Evolutionary conservation across 768 basidiomycete species (phyloP), one percentile per base, ranked within the genome.

Genomic region (Mycena filopes): DNA sequence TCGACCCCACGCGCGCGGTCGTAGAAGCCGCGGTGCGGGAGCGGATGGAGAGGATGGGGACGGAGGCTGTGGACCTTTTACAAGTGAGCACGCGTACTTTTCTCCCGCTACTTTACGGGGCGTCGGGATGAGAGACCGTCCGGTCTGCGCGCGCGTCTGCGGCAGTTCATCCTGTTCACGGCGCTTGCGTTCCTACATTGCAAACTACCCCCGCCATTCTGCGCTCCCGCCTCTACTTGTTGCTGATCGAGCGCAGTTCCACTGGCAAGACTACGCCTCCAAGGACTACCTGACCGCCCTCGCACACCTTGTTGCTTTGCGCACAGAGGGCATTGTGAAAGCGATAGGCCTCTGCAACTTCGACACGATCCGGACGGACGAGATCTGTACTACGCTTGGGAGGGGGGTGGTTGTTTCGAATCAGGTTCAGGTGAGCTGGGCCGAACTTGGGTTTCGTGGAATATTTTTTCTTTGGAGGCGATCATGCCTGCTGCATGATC

Each of bases 341-440:
- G 83, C 88, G 11, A 82, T 95, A 28, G 93, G 93, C 3, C 79
- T 95, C 46, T 91, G 90, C 76, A 94, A 95, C 74, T 95, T 95
- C 67, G 93, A 94, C 75, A 75, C 91, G 1, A 82, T 84, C 48
- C 83, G 85, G 54, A 91, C 87, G 45, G 89, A 92, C 72, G 91
- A 94, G 75, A 93, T 94, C 54, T 95, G 93, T 77, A 88, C 89
- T 21, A 82, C 85, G 50, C 76, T 93, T 23, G 86, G 86, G 2
- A 85, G 86, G 1, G 90, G 89, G 7, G 83, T 83, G 38, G 86
- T 94, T 49, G 90, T 91, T 21, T 90, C 92, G 9, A 94, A 94
- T 74, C 93, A 94, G 77, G 87, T 94, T 9, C 93, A 92, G 85
- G 92, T 92, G 74, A 38, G 55, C 42, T 48, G 29, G 38, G 40